Evolutionary conservation across 192 early-diverging fungal genomes (phyloP), one percentile per base, ranked within the genome.

Genomic region (Powellomyces hirtus): DNA sequence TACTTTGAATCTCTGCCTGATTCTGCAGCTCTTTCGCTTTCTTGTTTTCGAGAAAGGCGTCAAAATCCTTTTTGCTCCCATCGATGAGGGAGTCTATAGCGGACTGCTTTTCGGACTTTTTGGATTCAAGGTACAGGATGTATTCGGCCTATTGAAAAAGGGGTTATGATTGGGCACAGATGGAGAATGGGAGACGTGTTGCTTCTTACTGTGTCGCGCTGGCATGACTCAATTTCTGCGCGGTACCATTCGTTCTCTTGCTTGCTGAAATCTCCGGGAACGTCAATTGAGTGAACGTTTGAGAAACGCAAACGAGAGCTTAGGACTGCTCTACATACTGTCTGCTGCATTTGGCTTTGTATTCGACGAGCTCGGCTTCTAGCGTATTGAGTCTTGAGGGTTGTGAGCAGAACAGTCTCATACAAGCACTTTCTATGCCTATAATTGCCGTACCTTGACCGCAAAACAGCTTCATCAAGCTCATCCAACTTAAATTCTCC

Each of bases 241-340:
- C 79, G 62, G 63, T 81, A 84, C 82, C 82, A 84, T n/a, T 78
- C 79, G 61, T 84, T 84, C 52, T 84, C 82, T 13, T 56, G 44
- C 44, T 84, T 84, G 55, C 81, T 82, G 20, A 53, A 53, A 8
- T 20, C 7, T 27, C 4, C 53, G 53, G 34, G 34, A 31, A 16
- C 11, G 2, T 0, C 22, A 34, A 22, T 11, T 58, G 62, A 49
- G 55, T 49, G 3, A n/a, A 1, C 6, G 38, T 0, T 49, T 0
- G 10, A 10, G 51, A n/a, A 7, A 24, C 13, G 7, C 4, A 67
- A 27, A 10, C 5, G 51, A 35, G n/a, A 26, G 46, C 1, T 34
- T 1, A 38, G 7, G 20, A 14, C 33, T 55, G 22, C 6, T 16
- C 16, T 18, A 46, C 72, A 50, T 74, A 83, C 81, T 81, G 77